phyloP scores from a whole-genome alignment of 192 early-diverging fungal genomes.

The Haplosporangium gracile region DNA sequence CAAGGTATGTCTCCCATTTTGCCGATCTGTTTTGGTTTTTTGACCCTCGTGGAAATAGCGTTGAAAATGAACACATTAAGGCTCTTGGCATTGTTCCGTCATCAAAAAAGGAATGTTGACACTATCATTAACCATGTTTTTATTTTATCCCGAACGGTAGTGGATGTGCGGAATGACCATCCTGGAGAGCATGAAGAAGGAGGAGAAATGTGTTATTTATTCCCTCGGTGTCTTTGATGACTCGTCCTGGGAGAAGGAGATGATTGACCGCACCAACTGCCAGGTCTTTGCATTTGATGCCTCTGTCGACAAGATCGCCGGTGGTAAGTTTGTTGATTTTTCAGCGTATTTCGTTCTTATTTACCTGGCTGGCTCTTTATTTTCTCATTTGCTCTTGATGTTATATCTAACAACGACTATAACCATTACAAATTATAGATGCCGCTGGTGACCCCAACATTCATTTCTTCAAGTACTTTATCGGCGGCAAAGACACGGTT shows the following conservation, averaged over 20 bases:
- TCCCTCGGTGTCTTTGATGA: constrained; percentile 20
- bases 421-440: background rate
- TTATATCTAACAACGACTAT: too few species aligned
- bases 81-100: background rate
- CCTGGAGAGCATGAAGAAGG: background rate
- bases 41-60: too few species aligned
- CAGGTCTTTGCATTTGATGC: constrained; percentile 18
- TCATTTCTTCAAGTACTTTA: constrained; percentile 20
- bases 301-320: constrained; percentile 1
- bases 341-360: too few species aligned
- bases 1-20: background rate
- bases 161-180: constrained; percentile 13
- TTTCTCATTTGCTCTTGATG: too few species aligned
- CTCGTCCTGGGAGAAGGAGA: background rate
- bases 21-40: background rate
- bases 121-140: too few species aligned
- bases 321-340: background rate
- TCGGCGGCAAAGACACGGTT: background rate
- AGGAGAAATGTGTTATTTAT: constrained; percentile 12
- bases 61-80: too few species aligned
- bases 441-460: constrained; percentile 3
- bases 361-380: too few species aligned
- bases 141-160: background rate
- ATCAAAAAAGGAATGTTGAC: too few species aligned
- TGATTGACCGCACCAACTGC: constrained; percentile 12